Evolutionary conservation across 1,284 basidiomycete genomes (phyloP), one percentile per base, ranked within the genome.

Genomic region (Tetrapyrgos nigripes): DNA sequence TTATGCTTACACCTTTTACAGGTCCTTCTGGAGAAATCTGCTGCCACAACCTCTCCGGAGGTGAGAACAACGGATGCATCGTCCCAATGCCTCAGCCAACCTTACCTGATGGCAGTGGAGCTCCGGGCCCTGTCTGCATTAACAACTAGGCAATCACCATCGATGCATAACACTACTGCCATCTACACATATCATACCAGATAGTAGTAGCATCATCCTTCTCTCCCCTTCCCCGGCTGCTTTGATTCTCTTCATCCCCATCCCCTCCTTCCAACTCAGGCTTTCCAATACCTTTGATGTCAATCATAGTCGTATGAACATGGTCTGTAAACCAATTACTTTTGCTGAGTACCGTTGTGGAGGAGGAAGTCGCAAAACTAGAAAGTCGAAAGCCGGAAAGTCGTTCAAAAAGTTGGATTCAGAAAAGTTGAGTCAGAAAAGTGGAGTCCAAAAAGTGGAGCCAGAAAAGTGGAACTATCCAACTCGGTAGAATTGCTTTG

Each of bases 241-340:
- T 33, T 14, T 14, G 31, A 33, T 14, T 33, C 8, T 14, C 8
- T 33, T 33, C 31, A 8, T 33, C 14, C 14, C 14, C 31, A 33
- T 33, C 31, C 31, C 21, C 50, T 6, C 40, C 55, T 19, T 57
- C 55, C n/a, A n/a, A n/a, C n/a, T n/a, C n/a, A n/a, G n/a, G n/a
- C n/a, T n/a, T n/a, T n/a, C n/a, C n/a, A n/a, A n/a, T n/a, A n/a
- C n/a, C n/a, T n/a, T n/a, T n/a, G n/a, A n/a, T 21, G 11, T n/a
- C 37, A 33, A 46, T 27, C 23, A 57, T 52, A n/a, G 64, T 60
- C 2, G 63, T 65, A 37, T 55, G 58, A 1, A 64, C 57, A 5
- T 64, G 66, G 1, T 64, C 66, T 8, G 52, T 64, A 27, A 67
- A 67, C 66, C 63, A 64, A 53, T 63, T n/a, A n/a, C n/a, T n/a